Conservation (phyloP, 129 eudicot species). For the Kitagawia praeruptora region DNA sequence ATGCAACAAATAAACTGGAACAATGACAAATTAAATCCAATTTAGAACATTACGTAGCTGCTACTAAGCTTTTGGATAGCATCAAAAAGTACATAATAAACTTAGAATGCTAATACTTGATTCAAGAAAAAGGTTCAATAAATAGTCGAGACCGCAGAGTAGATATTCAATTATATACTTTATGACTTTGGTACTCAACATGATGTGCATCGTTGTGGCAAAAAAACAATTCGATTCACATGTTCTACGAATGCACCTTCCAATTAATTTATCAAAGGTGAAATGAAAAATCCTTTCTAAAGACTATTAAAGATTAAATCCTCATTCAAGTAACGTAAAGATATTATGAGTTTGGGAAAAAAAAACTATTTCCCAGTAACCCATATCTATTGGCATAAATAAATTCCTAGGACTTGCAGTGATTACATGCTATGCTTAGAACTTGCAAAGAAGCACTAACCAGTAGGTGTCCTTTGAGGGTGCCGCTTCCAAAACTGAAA, state of each 20-base stretch:
- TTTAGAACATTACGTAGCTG: background rate
- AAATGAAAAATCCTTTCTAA: background rate
- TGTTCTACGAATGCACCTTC: background rate
- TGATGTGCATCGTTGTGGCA: background rate
- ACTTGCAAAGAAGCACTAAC: constrained; percentile 33
- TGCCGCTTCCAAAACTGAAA: constrained; percentile 81
- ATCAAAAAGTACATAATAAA: no score
- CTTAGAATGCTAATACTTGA: no score
- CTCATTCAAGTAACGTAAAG: background rate
- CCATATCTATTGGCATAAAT: background rate
- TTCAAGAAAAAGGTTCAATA: no score
- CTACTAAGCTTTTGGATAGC: no score
- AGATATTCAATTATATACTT: background rate
- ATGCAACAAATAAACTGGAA: background rate
- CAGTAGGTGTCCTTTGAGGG: constrained; percentile 81
- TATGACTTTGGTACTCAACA: background rate
- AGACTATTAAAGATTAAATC: background rate
- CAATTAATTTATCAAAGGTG: background rate
- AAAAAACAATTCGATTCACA: background rate
- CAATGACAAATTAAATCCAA: background rate
- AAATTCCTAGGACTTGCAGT: background rate
- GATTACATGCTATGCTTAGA: background rate
- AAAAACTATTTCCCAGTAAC: background rate
- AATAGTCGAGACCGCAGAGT: no score
- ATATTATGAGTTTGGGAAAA: background rate